Percentiles rank a stretch among this genome's conserved stretches.
Conservation (phyloP, 1,284 basidiomycete genomes). For the Ceratobasidium sp. region DNA sequence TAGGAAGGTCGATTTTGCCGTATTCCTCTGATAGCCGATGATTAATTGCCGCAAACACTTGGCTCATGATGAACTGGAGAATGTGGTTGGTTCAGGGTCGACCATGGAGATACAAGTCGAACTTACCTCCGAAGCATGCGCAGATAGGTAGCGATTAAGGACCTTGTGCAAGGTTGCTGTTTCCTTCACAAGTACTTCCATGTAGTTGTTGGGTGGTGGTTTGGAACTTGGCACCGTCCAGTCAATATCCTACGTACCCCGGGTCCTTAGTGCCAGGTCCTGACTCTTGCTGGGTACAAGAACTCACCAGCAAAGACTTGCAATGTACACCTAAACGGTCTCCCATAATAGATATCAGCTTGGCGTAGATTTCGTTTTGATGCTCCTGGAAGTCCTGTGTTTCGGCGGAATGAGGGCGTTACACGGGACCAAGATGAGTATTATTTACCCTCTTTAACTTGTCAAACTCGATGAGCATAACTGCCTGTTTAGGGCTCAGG, state of each 20-base stretch:
- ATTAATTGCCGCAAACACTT: slow-evolving; percentile 91
- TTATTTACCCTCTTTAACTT: slow-evolving; percentile 87
- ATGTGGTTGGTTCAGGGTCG: background rate
- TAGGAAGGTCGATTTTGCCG: slow-evolving; percentile 77
- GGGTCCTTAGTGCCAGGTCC: background rate
- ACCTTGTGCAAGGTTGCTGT: slow-evolving; percentile 97
- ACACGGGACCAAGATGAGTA: background rate
- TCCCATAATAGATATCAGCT: slow-evolving; percentile 98
- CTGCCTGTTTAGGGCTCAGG: slow-evolving; percentile 89
- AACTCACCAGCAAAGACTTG: slow-evolving; percentile 71
- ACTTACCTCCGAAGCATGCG: slow-evolving; percentile 78
- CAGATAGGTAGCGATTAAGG: slow-evolving; percentile 85
- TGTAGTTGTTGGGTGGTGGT: slow-evolving; percentile 75
- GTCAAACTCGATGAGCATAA: slow-evolving; percentile 98
- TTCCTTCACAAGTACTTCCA: slow-evolving; percentile 92
- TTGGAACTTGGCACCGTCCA: slow-evolving; percentile 70
- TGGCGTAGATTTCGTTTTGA: slow-evolving; percentile 98
- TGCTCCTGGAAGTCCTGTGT: slow-evolving; percentile 95
- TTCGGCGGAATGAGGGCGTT: background rate
- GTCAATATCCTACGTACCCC: slow-evolving; percentile 63
- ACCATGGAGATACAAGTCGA: background rate
- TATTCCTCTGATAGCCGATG: slow-evolving; percentile 86
- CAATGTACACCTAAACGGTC: slow-evolving; percentile 90
- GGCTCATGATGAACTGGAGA: slow-evolving; percentile 82
- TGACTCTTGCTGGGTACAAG: background rate